phyloP scores from a whole-genome alignment of 2,329 filamentous ascomycete species.

The Hypoxylon sp. region DNA sequence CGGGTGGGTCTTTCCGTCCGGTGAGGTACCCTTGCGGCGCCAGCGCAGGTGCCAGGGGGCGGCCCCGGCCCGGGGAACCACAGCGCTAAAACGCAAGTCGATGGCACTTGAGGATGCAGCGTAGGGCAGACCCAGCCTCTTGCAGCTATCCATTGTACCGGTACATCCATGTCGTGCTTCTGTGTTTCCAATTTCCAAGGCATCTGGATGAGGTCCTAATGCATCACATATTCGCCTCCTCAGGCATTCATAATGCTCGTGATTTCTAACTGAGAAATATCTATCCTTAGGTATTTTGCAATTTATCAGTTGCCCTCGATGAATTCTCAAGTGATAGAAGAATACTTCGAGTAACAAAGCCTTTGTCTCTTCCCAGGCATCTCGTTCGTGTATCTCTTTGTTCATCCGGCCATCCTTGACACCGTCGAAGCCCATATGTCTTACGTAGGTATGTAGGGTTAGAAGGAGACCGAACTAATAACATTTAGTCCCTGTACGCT shows the following conservation, averaged over 20 bases:
- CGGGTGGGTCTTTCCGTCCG: slow-evolving; percentile 36
- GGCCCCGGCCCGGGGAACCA: slow-evolving; percentile 30
- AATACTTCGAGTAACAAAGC: slow-evolving; percentile 12
- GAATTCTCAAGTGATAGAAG: neutral
- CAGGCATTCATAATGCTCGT: too few relatives aligned
- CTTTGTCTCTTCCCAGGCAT: slow-evolving; percentile 13
- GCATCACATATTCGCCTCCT: neutral
- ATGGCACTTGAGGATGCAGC: slow-evolving; percentile 1
- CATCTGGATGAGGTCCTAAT: neutral
- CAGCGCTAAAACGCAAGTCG: slow-evolving; percentile 24
- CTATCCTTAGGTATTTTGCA: too few relatives aligned
- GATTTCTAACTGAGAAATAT: too few relatives aligned
- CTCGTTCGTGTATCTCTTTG: neutral
- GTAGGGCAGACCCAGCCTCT: neutral
- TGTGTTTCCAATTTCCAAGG: neutral
- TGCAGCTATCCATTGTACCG: slow-evolving; percentile 23
- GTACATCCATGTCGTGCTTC: slow-evolving; percentile 12
- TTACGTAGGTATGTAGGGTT: slow-evolving; percentile 7
- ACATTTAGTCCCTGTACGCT: neutral
- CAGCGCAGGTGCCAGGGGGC: slow-evolving; percentile 36
- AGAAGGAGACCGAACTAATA: neutral
- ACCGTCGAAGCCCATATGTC: neutral
- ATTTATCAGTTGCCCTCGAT: neutral
- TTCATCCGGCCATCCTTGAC: slow-evolving; percentile 3
- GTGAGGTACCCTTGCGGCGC: slow-evolving; percentile 37